Evolutionary conservation across 352 stramenopile genomes (phyloP).

Genomic region (Phytopythium delawarense): DNA sequence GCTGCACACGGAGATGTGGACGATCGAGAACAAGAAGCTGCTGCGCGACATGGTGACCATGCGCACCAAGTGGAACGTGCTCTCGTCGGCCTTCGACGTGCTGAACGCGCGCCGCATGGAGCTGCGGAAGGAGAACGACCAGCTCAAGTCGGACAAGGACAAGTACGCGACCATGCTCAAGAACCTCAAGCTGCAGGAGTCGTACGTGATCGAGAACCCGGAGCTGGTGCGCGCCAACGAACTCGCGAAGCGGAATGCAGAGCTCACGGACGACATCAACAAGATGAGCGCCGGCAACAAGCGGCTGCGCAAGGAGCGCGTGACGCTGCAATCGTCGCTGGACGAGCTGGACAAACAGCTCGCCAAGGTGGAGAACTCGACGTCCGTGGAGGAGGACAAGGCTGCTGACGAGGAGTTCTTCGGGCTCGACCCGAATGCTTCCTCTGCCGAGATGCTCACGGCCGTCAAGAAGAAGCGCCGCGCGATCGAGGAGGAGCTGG

Average conservation of each 20-base stretch:
- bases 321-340: conserved; percentile 54
- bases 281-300: conserved; percentile 86
- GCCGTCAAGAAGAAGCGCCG: conserved; percentile 63
- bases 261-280: conserved; percentile 78
- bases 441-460: conserved; percentile 51
- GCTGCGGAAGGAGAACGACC: conserved; percentile 72
- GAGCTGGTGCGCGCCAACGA: conserved; percentile 78
- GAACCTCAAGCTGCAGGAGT: conserved; percentile 76
- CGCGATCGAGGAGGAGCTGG: conserved; percentile 73
- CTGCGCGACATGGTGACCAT: conserved; percentile 41
- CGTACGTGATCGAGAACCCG: conserved; percentile 65
- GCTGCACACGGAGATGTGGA: conserved; percentile 82
- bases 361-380: conserved; percentile 49
- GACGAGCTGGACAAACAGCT: conserved; percentile 72
- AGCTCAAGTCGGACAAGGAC: conserved; percentile 60
- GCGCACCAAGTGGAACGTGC: conserved; percentile 66
- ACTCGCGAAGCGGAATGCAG: conserved; percentile 64
- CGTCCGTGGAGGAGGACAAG: conserved; percentile 48
- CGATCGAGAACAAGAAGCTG: conserved; percentile 83
- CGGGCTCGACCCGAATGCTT: conserved; percentile 55
- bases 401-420: conserved; percentile 76
- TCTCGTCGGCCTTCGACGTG: conserved; percentile 65
- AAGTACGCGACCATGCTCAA: conserved; percentile 78
- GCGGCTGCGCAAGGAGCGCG: conserved; percentile 71
- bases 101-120: conserved; percentile 58